These are phyloP conservation scores for Fusarium solani-melongenae DNA, from an alignment of 2,329 filamentous ascomycete genomes.

Conservation along the genomic window DNA sequence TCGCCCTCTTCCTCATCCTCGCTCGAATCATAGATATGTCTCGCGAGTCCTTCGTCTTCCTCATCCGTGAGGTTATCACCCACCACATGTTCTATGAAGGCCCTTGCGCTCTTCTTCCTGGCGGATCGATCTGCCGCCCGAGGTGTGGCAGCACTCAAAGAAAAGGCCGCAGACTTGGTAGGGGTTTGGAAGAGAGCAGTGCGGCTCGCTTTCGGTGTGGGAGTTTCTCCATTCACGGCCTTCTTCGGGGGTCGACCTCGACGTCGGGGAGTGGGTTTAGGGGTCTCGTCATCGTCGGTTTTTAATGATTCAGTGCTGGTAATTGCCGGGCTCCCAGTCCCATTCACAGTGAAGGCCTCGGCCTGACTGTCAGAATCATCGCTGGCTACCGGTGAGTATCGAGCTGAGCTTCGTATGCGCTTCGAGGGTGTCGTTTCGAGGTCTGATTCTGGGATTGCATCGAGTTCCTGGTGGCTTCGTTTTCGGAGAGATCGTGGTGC, in stretches of 20 bases:
- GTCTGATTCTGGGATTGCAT: slow-evolving; percentile 41
- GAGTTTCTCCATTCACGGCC: slow-evolving; percentile 45
- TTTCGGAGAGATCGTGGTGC: slow-evolving; percentile 36
- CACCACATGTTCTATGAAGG: slow-evolving; percentile 78
- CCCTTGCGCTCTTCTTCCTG: slow-evolving; percentile 83
- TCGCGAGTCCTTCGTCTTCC: slow-evolving; percentile 74
- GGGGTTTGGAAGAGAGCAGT: slow-evolving; percentile 53
- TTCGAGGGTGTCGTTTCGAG: slow-evolving; percentile 48
- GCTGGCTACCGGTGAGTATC: slow-evolving; percentile 9
- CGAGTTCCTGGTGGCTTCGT: slow-evolving; percentile 42
- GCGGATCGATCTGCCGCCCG: slow-evolving; percentile 86
- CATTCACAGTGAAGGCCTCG: slow-evolving; percentile 36
- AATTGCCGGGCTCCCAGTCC: slow-evolving; percentile 4
- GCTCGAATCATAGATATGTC: slow-evolving; percentile 73
- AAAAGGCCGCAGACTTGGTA: slow-evolving; percentile 44
- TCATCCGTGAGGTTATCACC: slow-evolving; percentile 75
- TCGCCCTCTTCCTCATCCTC: slow-evolving; percentile 59
- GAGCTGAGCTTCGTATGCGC: slow-evolving; percentile 43
- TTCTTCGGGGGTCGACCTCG: slow-evolving; percentile 51
- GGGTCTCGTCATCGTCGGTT: slow-evolving; percentile 38
- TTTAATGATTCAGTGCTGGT: slow-evolving; percentile 22
- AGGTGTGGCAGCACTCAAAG: slow-evolving; percentile 63
- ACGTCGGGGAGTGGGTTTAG: slow-evolving; percentile 49
- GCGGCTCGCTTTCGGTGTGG: slow-evolving; percentile 52
- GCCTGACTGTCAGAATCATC: slow-evolving; percentile 19